Conservation (phyloP, 2,329 filamentous ascomycete species). For the Fusarium chlamydosporum region DNA sequence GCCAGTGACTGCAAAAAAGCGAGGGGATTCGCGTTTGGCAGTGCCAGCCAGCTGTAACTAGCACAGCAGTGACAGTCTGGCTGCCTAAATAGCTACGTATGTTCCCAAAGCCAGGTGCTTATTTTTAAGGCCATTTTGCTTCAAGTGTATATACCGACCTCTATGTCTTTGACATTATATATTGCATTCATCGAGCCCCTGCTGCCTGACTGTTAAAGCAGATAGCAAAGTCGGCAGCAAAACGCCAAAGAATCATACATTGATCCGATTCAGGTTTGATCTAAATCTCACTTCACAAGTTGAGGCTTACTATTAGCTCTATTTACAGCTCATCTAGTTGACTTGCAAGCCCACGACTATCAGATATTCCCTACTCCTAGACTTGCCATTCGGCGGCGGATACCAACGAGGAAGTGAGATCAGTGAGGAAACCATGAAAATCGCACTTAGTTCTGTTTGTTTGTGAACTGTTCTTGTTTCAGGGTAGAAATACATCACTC, state of each 20-base stretch:
- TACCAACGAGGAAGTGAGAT: too few relatives aligned
- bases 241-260: background rate
- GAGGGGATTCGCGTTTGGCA: constrained; percentile 34
- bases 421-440: too few relatives aligned
- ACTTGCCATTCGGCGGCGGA: background rate
- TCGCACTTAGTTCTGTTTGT: background rate
- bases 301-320: too few relatives aligned
- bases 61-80: background rate
- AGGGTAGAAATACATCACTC: background rate
- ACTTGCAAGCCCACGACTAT: background rate
- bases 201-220: background rate
- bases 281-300: too few relatives aligned
- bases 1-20: constrained; percentile 19
- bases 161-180: background rate
- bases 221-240: background rate
- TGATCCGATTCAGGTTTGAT: background rate
- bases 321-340: background rate
- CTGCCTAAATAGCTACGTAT: background rate
- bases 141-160: background rate
- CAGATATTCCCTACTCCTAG: background rate
- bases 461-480: background rate
- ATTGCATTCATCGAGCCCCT: background rate
- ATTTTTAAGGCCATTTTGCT: too few relatives aligned
- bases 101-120: too few relatives aligned
- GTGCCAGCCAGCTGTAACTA: background rate